Conservation (phyloP, 1,284 basidiomycete genomes). For the Leccinum huronense region DNA sequence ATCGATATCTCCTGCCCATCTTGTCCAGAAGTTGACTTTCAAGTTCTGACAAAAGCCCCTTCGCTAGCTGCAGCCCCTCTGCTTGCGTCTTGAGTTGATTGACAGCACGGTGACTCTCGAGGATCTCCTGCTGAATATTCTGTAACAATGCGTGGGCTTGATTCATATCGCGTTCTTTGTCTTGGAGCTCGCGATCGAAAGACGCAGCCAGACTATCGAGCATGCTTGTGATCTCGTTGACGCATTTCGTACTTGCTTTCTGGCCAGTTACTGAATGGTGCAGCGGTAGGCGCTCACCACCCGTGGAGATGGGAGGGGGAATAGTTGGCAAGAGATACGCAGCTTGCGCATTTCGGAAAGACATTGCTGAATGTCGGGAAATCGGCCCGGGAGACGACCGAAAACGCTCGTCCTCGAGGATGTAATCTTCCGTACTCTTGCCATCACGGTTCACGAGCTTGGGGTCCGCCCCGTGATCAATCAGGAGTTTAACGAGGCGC, state of each 20-base stretch:
- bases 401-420: slow-evolving; percentile 97
- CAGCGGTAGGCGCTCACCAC: slow-evolving; percentile 65
- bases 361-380: slow-evolving; percentile 63
- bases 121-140: slow-evolving; percentile 90
- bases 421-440: slow-evolving; percentile 98
- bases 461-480: slow-evolving; percentile 96
- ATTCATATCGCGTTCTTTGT: slow-evolving; percentile 88
- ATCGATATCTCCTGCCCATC: slow-evolving; percentile 76
- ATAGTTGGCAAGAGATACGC: slow-evolving; percentile 36
- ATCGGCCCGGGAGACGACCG: slow-evolving; percentile 82
- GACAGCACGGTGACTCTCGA: slow-evolving; percentile 81
- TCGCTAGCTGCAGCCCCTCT: slow-evolving; percentile 65
- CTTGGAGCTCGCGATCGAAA: slow-evolving; percentile 90
- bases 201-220: slow-evolving; percentile 89
- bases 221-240: slow-evolving; percentile 84
- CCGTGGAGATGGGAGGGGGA: slow-evolving; percentile 43
- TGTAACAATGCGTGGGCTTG: slow-evolving; percentile 88
- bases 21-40: slow-evolving; percentile 69
- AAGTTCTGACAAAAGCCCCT: slow-evolving; percentile 58
- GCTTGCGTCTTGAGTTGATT: slow-evolving; percentile 69
- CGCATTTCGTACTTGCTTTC: slow-evolving; percentile 80
- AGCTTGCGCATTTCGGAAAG: slow-evolving; percentile 65
- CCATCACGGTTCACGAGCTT: slow-evolving; percentile 95
- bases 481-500: slow-evolving; percentile 92
- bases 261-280: slow-evolving; percentile 90